Percentiles rank a stretch among this genome's conserved stretches.
phyloP scores from a whole-genome alignment of 306 rosid species.

The Fragaria iinumae region DNA sequence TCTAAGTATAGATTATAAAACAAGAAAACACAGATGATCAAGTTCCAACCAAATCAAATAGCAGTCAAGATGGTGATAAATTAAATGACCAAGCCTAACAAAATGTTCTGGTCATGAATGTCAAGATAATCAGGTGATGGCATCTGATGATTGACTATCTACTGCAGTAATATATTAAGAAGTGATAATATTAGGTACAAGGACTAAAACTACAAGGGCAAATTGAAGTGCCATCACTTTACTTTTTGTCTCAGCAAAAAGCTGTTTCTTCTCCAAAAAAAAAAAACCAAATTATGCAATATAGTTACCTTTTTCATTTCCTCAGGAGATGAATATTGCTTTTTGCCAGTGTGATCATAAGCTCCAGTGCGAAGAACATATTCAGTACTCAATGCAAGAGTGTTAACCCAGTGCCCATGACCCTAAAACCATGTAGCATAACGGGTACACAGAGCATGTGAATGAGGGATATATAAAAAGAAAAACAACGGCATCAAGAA shows the following conservation, averaged over 20 bases:
- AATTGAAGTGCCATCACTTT: not conserved
- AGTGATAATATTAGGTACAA: not conserved
- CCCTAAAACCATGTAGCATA: conserved; percentile 57
- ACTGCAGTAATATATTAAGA: not conserved
- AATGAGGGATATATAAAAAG: conserved; percentile 11
- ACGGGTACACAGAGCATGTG: conserved; percentile 15
- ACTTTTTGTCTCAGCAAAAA: no score
- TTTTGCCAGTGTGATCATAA: conserved; percentile 79
- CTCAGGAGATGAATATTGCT: conserved; percentile 69
- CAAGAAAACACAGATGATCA: not conserved
- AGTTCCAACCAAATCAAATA: not conserved
- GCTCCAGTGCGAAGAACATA: conserved; percentile 96
- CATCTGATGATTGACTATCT: not conserved
- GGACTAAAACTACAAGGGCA: not conserved
- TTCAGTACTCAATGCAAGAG: conserved; percentile 93
- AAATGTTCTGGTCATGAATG: not conserved
- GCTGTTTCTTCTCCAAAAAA: no score
- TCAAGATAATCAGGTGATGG: not conserved
- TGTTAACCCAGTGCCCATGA: conserved; percentile 95
- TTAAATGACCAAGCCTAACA: not conserved
- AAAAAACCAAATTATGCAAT: conserved; percentile 10
- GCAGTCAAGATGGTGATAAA: not conserved
- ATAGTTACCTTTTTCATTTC: conserved; percentile 76
- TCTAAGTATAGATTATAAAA: not conserved
- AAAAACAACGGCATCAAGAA: not conserved